Percentiles rank a stretch among this genome's conserved stretches.
phyloP scores from a whole-genome alignment of 192 early-diverging fungal species.

The Gaertneriomyces semiglobifer region DNA sequence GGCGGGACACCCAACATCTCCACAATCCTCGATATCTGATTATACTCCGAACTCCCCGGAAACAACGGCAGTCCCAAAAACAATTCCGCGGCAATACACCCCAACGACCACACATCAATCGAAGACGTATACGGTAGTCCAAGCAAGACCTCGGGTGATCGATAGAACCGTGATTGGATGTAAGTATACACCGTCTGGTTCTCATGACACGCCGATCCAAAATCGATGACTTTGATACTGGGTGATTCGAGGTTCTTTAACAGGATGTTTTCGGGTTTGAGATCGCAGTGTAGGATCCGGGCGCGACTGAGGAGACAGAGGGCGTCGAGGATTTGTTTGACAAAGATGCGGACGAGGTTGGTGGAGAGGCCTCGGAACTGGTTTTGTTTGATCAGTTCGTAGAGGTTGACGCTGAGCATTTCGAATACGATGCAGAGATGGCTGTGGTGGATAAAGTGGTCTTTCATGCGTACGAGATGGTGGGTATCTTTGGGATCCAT shows the following conservation, averaged over 20 bases:
- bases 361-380: conserved; percentile 91
- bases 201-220: conserved; percentile 96
- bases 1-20: conserved; percentile 90
- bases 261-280: conserved; percentile 97
- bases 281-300: conserved; percentile 94
- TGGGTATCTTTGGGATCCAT: conserved; percentile 85
- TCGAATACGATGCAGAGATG: conserved; percentile 98
- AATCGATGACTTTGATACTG: conserved; percentile 96
- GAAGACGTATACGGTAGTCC: conserved; percentile 84
- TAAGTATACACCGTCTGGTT: conserved; percentile 95
- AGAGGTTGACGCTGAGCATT: conserved; percentile 92
- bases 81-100: conserved; percentile 97
- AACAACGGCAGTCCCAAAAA: conserved; percentile 93
- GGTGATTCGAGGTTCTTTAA: conserved; percentile 86
- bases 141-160: conserved; percentile 91
- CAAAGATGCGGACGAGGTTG: conserved; percentile 89
- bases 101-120: conserved; percentile 99
- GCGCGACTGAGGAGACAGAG: conserved; percentile 83
- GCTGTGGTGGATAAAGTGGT: conserved; percentile 87
- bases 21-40: conserved; percentile 91
- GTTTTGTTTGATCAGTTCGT: conserved; percentile 98
- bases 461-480: conserved; percentile 83
- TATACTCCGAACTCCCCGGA: conserved; percentile 93
- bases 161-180: conserved; percentile 97
- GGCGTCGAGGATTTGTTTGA: conserved; percentile 89